Base-by-base conservation (phyloP, 1,284 basidiomycete species). In the Athelia psychrophila region DNA sequence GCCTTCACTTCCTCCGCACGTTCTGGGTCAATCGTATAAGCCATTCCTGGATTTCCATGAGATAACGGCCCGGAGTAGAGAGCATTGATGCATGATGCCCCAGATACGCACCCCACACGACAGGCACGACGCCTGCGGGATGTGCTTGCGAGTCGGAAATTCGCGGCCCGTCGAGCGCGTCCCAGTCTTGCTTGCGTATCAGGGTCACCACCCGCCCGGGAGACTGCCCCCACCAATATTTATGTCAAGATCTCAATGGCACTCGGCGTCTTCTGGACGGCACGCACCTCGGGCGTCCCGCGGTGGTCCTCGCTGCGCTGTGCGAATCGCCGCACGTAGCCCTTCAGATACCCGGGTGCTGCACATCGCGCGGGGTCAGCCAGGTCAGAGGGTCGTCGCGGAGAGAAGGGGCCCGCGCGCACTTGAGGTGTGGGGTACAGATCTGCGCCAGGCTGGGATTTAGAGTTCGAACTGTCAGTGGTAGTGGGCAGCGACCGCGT, bases 121-220 rank as follows among this genome's bases (percentile, higher is more conserved):
- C 13, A 30, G 27, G 27, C 27, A 6, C 27, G 89, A 91, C 0
- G 83, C 69, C 60, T 91, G 87, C 87, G 91, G 53, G 15, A 38
- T 44, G 49, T 24, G 12, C 47, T 13, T 35, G 2, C 19, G 19
- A 32, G 32, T 40, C 38, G 19, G 13, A 45, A 46, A 12, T 3
- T n/a, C 49, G 13, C 8, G 32, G 24, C 33, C 64, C 72, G 15
- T 88, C 88, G 62, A 90, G 85, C 9, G 69, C 66, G 48, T 85
- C 83, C 92, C 92, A 95, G 51, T 93, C 88, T 64, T 86, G 81
- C 53, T 89, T 86, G 60, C 89, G 86, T n/a, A 95, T 77, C 3
- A 95, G 73, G 2, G 93, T 95, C 3, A 93, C 93, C 2, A 93
- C 93, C n/a, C 92, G 74, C 3, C 92, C 92, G 4, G 90, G 90